phyloP scores from a whole-genome alignment of 352 stramenopile species.

The Pythium folliculosum region DNA sequence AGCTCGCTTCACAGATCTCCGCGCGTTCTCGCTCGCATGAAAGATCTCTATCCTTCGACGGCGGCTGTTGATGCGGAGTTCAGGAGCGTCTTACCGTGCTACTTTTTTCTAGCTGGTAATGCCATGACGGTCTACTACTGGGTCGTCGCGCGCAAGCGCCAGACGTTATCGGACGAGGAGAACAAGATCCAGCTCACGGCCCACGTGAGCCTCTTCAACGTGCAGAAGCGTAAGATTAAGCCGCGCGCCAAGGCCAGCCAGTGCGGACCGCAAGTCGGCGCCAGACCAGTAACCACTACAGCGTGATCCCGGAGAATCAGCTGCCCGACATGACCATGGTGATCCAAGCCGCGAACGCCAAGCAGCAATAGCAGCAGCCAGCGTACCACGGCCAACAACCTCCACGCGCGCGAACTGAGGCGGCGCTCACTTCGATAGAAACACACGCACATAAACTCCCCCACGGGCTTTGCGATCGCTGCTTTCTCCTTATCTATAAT shows the following conservation, averaged over 20 bases:
- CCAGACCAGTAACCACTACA: conserved; percentile 14
- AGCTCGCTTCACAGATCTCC: no score
- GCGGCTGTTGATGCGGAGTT: no score
- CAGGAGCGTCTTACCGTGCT: no score
- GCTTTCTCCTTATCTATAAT: background rate
- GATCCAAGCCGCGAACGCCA: background rate
- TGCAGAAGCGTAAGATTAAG: conserved; percentile 15
- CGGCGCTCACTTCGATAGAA: no score
- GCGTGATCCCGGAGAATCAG: conserved; percentile 14
- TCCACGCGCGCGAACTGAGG: background rate
- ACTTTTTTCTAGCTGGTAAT: no score
- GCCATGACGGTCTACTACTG: conserved; percentile 24
- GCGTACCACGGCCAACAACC: background rate
- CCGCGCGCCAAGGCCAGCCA: background rate
- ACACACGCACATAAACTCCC: no score
- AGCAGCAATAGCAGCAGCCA: background rate
- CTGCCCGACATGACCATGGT: background rate
- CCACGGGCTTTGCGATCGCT: background rate
- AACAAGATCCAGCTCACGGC: conserved; percentile 28
- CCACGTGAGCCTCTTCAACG: conserved; percentile 26
- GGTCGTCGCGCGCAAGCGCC: conserved; percentile 16
- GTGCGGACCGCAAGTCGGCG: conserved; percentile 4
- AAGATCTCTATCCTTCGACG: no score
- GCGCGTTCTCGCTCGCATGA: no score
- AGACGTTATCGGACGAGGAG: conserved; percentile 32